These are phyloP conservation scores for Lagenaria siceraria DNA, from an alignment of 306 rosid species.

Conservation along the genomic window DNA sequence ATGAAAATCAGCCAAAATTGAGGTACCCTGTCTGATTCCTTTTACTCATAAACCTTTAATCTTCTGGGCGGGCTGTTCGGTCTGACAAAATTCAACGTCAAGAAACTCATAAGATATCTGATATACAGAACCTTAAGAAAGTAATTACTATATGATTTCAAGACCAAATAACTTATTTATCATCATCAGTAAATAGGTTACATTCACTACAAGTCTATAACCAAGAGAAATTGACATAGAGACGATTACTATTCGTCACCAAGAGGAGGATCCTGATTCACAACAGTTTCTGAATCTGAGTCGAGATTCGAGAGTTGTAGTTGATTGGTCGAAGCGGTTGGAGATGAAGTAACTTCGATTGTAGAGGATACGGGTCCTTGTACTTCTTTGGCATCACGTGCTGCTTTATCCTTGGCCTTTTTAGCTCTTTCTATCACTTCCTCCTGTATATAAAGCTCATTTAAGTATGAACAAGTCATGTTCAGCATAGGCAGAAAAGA, in stretches of 20 bases:
- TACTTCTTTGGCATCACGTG: constrained; percentile 51
- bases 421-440: constrained; percentile 78
- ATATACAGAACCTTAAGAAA: neutral
- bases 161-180: neutral
- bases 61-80: too few relatives aligned
- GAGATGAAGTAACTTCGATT: neutral
- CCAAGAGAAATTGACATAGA: neutral
- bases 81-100: neutral
- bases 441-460: constrained; percentile 32
- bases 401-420: constrained; percentile 77
- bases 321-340: neutral
- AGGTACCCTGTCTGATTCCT: too few relatives aligned
- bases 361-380: constrained; percentile 26
- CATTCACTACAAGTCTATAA: neutral
- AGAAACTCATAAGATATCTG: neutral
- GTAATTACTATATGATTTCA: neutral
- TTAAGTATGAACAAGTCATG: neutral
- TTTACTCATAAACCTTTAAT: too few relatives aligned
- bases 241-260: neutral
- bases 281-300: neutral
- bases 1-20: too few relatives aligned
- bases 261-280: neutral
- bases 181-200: neutral
- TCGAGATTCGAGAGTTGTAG: neutral
- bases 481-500: neutral